Conservation (phyloP, 805 yeast genomes). For the Myxozyma melibiosi region DNA sequence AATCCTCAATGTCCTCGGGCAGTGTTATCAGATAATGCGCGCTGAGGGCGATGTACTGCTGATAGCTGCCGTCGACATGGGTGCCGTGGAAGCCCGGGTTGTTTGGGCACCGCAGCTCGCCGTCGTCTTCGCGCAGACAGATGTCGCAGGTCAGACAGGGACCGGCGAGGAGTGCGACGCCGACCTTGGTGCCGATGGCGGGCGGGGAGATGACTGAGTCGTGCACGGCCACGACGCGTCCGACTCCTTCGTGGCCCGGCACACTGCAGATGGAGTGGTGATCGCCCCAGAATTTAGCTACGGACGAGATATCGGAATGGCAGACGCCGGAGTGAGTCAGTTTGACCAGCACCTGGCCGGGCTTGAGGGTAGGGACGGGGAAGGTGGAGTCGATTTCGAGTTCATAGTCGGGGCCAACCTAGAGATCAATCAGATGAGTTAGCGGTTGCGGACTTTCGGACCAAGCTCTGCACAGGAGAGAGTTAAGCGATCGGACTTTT, state of each 20-base stretch:
- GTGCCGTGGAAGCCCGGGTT: slow-evolving; percentile 57
- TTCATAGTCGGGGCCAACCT: slow-evolving; percentile 42
- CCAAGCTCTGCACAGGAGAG: too few relatives aligned
- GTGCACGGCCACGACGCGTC: slow-evolving; percentile 38
- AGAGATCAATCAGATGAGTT: slow-evolving; percentile 1
- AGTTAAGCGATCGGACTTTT: too few relatives aligned
- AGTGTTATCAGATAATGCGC: neutral
- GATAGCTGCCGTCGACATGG: slow-evolving; percentile 63
- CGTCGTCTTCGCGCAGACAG: slow-evolving; percentile 16
- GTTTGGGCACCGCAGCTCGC: slow-evolving; percentile 27
- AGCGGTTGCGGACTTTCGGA: too few relatives aligned
- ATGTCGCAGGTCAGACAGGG: slow-evolving; percentile 35
- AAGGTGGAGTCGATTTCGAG: slow-evolving; percentile 39
- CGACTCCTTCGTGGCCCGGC: slow-evolving; percentile 43
- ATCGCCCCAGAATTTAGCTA: slow-evolving; percentile 48
- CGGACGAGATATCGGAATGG: slow-evolving; percentile 48
- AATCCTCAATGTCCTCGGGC: slow-evolving; percentile 23
- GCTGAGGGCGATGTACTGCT: slow-evolving; percentile 48
- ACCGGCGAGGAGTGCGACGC: slow-evolving; percentile 36
- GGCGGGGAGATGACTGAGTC: slow-evolving; percentile 29
- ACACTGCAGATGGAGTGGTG: slow-evolving; percentile 33
- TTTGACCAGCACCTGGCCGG: slow-evolving; percentile 38
- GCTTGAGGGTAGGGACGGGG: slow-evolving; percentile 43
- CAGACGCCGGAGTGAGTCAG: slow-evolving; percentile 49
- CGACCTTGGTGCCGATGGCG: slow-evolving; percentile 37